Evolutionary conservation across 2,329 filamentous ascomycete species (phyloP), one percentile per base, ranked within the genome.

Genomic region (Ceratocystis alfenasii): DNA sequence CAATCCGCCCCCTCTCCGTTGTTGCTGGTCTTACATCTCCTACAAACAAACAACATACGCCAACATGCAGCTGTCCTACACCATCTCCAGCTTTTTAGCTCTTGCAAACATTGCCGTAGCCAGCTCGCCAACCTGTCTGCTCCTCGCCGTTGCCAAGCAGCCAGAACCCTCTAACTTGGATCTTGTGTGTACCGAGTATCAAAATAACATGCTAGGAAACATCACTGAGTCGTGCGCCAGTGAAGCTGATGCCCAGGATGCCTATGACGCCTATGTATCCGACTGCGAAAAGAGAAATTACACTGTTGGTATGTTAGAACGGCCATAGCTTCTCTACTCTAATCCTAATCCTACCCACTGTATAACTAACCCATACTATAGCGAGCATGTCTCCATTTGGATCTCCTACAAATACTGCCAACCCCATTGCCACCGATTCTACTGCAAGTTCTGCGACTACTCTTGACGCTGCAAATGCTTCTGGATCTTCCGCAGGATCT

Each of bases 101-200:
- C 48, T 66, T 20, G 67, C 66, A 55, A 30, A 50, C 7, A 20
- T 65, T 44, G 57, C 57, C 28, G 60, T 36, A 36, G 66, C 66
- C 20, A 45, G 36, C 8, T 41, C 22, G 1, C 68, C 70, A 48
- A 68, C 68, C n/a, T 70, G 69, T 57, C 63, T 70, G 22, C 22
- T 70, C 6, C 62, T 63, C 7, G 69, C 67, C 22, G 59, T 70
- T 10, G 63, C 45, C 41, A 28, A 66, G n/a, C 69, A 70, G 48
- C 28, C 64, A 28, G 65, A 66, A 22, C 67, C 67, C 2, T 12
- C 63, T 20, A 46, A 66, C 7, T 41, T 69, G 20, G 44, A 66
- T 53, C 20, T 55, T 8, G 53, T 69, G 30, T 70, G 70, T 65
- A 55, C 62, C 28, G 53, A 65, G 30, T 33, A 55, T n/a, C 69